phyloP scores from a whole-genome alignment of 305 asterid genomes.

The Ruellia speciosa region DNA sequence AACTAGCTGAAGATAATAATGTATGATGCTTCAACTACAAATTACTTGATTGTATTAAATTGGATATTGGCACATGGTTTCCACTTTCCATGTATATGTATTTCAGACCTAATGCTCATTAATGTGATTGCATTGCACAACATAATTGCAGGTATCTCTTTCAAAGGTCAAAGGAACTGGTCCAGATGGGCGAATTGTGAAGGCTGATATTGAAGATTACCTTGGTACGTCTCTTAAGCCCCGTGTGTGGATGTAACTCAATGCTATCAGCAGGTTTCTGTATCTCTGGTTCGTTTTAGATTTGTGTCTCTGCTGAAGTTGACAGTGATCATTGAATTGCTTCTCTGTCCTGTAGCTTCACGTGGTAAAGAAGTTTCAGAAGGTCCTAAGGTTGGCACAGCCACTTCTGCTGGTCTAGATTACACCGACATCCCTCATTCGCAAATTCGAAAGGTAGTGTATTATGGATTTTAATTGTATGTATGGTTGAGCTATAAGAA shows the following conservation, averaged over 20 bases:
- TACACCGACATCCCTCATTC: slow-evolving; percentile 78
- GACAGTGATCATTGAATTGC: neutral
- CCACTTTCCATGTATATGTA: too few species aligned
- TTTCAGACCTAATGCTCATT: neutral
- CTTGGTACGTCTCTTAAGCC: slow-evolving; percentile 45
- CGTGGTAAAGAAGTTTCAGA: slow-evolving; percentile 55
- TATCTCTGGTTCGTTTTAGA: neutral
- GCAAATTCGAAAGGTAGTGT: slow-evolving; percentile 81
- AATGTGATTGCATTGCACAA: slow-evolving; percentile 12
- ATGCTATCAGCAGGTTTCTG: neutral
- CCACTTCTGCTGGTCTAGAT: slow-evolving; percentile 41
- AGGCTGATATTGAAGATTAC: slow-evolving; percentile 89
- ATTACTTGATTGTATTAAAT: neutral
- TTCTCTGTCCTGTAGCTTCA: slow-evolving; percentile 47
- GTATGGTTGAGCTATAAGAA: too few species aligned
- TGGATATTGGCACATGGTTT: too few species aligned
- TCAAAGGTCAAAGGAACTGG: slow-evolving; percentile 84
- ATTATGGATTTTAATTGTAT: slow-evolving; percentile 4
- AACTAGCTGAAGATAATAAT: slow-evolving; percentile 74
- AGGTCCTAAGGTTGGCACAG: slow-evolving; percentile 48
- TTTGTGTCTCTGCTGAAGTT: slow-evolving; percentile 10
- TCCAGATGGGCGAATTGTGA: slow-evolving; percentile 84
- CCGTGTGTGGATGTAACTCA: slow-evolving; percentile 14
- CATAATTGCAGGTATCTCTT: slow-evolving; percentile 57
- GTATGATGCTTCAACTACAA: slow-evolving; percentile 26